A percentile compares a stretch with the other conserved stretches of the same genome.
phyloP scores from a whole-genome alignment of 352 stramenopile species.

The Aphanomyces cochlioides region DNA sequence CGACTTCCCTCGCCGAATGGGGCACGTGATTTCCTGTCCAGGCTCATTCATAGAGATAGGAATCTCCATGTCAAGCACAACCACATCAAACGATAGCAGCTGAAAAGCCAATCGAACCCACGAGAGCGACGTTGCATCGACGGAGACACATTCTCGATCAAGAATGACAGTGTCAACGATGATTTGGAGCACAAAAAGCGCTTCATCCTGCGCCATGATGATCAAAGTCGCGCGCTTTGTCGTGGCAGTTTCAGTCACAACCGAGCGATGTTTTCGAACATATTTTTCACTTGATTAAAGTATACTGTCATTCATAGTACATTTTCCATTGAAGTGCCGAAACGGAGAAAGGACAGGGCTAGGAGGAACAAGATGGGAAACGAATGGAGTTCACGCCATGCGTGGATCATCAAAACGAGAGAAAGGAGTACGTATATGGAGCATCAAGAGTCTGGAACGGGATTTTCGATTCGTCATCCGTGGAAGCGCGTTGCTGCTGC shows the following conservation, averaged over 20 bases:
- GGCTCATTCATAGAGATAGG: neutral
- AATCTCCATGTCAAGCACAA: conserved; percentile 16
- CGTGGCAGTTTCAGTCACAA: neutral
- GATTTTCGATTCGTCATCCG: conserved; percentile 19
- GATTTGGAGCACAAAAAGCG: conserved; percentile 26
- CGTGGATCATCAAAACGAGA: conserved; percentile 19
- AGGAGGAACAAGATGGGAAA: neutral
- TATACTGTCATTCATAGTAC: neutral
- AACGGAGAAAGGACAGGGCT: too few relatives aligned
- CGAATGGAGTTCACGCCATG: conserved; percentile 7
- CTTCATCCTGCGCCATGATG: neutral
- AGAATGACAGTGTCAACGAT: conserved; percentile 22
- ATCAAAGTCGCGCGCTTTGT: neutral
- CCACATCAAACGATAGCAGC: conserved; percentile 26
- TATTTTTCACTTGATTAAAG: neutral
- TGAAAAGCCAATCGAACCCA: conserved; percentile 22
- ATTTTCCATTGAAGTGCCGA: neutral
- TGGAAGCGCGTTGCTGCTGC: conserved; percentile 15
- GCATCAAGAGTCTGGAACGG: conserved; percentile 27
- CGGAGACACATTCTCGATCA: neutral
- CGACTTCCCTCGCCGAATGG: conserved; percentile 21
- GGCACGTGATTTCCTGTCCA: neutral
- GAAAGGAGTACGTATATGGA: conserved; percentile 29
- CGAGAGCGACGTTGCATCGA: neutral
- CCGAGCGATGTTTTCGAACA: conserved; percentile 3